Percentiles rank a stretch among this genome's conserved stretches.
These are phyloP conservation scores for Kuraishia borneana DNA, from an alignment of 805 yeast genomes.

Conservation along the genomic window DNA sequence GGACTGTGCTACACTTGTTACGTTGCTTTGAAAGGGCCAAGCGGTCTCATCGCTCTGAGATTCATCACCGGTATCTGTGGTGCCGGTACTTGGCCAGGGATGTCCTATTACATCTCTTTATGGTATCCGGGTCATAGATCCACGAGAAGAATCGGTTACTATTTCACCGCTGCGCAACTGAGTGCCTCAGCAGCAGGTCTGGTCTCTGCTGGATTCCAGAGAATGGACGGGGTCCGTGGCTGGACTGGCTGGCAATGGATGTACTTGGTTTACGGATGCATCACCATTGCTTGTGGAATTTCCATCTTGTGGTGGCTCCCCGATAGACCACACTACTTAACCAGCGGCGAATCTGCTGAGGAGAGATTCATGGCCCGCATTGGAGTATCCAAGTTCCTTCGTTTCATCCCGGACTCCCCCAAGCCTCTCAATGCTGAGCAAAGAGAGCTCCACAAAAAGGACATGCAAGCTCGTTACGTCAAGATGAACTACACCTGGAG, in stretches of 20 bases:
- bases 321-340: conserved; percentile 45
- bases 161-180: conserved; percentile 87
- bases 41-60: conserved; percentile 61
- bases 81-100: conserved; percentile 88
- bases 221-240: conserved; percentile 63
- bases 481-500: conserved; percentile 42
- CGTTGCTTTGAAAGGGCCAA: conserved; percentile 39
- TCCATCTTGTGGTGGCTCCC: conserved; percentile 77
- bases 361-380: conserved; percentile 9
- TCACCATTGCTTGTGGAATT: conserved; percentile 57
- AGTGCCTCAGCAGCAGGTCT: conserved; percentile 85
- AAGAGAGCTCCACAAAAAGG: conserved; percentile 41
- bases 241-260: conserved; percentile 82
- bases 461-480: conserved; percentile 42
- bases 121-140: conserved; percentile 79
- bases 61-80: conserved; percentile 67
- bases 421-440: conserved; percentile 47
- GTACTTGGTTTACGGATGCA: conserved; percentile 63
- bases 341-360: conserved; percentile 2
- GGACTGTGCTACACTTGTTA: conserved; percentile 74
- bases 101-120: conserved; percentile 71
- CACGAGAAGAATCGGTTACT: conserved; percentile 75
- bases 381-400: background rate
- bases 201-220: conserved; percentile 81
- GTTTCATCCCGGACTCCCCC: conserved; percentile 4